A percentile compares a stretch with the other conserved stretches of the same genome.
Conservation (phyloP, 495 filamentous ascomycete species). For the Bathelium albidoporum region DNA sequence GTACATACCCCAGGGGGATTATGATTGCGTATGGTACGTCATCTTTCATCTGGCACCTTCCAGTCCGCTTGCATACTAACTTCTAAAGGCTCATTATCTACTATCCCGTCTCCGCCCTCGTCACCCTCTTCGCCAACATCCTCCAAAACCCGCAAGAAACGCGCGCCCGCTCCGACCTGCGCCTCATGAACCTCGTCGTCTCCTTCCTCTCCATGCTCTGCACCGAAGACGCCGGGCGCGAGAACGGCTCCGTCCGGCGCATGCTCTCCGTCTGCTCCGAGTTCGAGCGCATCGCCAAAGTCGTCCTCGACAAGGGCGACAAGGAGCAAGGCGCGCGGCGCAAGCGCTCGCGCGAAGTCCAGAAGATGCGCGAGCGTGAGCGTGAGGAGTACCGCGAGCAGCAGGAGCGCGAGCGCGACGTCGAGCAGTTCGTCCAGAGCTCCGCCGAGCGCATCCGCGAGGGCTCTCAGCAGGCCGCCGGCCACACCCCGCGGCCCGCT, state of each 20-base stretch:
- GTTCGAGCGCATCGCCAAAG: slow-evolving; percentile 87
- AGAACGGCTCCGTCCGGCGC: slow-evolving; percentile 75
- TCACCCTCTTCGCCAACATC: slow-evolving; percentile 94
- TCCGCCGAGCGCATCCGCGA: neutral
- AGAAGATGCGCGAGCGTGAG: slow-evolving; percentile 35
- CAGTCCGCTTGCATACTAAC: neutral
- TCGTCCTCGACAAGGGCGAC: slow-evolving; percentile 84
- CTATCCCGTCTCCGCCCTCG: slow-evolving; percentile 89
- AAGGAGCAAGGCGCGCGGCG: slow-evolving; percentile 63
- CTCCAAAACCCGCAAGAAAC: slow-evolving; percentile 90
- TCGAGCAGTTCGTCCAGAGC: slow-evolving; percentile 3
- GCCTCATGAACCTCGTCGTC: slow-evolving; percentile 85
- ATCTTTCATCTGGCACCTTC: neutral
- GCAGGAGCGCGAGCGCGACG: slow-evolving; percentile 3
- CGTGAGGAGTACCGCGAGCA: slow-evolving; percentile 17
- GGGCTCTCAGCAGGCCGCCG: neutral
- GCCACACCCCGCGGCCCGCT: neutral
- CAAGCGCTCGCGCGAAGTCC: slow-evolving; percentile 60
- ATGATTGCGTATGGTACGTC: slow-evolving; percentile 86
- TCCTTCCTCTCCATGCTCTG: slow-evolving; percentile 77
- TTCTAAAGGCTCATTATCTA: slow-evolving; percentile 77
- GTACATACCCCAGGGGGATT: slow-evolving; percentile 92
- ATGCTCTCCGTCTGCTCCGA: slow-evolving; percentile 91
- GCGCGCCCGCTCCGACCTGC: slow-evolving; percentile 76
- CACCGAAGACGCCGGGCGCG: slow-evolving; percentile 63